These are phyloP conservation scores for Obelidium mucronatum DNA, from an alignment of 192 early-diverging fungal genomes.

Conservation along the genomic window DNA sequence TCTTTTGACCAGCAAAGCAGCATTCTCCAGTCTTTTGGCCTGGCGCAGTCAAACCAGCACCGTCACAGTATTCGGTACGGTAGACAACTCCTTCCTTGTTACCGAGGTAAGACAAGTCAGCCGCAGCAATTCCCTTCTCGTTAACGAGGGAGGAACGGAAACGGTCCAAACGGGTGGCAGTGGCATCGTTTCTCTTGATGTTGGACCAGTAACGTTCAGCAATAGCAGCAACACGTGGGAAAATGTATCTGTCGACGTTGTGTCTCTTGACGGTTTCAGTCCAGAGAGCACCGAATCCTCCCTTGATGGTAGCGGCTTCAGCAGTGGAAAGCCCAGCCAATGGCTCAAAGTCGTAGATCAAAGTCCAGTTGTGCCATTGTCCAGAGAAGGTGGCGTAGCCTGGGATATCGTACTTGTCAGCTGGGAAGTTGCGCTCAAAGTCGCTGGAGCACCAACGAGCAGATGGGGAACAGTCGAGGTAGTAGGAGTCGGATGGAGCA, in stretches of 20 bases:
- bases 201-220: slow-evolving; percentile 44
- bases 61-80: slow-evolving; percentile 11
- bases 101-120: slow-evolving; percentile 11
- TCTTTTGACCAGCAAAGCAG: neutral
- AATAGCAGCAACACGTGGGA: slow-evolving; percentile 30
- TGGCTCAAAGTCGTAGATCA: slow-evolving; percentile 41
- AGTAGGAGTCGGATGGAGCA: neutral
- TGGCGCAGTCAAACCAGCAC: neutral
- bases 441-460: slow-evolving; percentile 3
- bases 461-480: slow-evolving; percentile 31
- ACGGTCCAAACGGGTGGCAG: slow-evolving; percentile 1
- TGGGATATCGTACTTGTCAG: neutral
- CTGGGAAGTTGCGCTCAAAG: neutral
- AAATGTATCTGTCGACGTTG: slow-evolving; percentile 20
- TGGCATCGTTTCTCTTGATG: neutral
- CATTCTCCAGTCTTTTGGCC: slow-evolving; percentile 2
- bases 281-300: slow-evolving; percentile 35
- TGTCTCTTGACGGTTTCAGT: slow-evolving; percentile 25
- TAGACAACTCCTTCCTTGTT: slow-evolving; percentile 16
- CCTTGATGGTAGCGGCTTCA: neutral
- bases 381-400: slow-evolving; percentile 3
- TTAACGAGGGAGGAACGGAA: slow-evolving; percentile 30
- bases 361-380: slow-evolving; percentile 37
- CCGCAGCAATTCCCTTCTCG: slow-evolving; percentile 14
- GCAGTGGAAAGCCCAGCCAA: slow-evolving; percentile 22